Percentiles rank a stretch among this genome's conserved stretches.
Conservation (phyloP, 495 filamentous ascomycete genomes). For the Hypoxylon cercidicola region DNA sequence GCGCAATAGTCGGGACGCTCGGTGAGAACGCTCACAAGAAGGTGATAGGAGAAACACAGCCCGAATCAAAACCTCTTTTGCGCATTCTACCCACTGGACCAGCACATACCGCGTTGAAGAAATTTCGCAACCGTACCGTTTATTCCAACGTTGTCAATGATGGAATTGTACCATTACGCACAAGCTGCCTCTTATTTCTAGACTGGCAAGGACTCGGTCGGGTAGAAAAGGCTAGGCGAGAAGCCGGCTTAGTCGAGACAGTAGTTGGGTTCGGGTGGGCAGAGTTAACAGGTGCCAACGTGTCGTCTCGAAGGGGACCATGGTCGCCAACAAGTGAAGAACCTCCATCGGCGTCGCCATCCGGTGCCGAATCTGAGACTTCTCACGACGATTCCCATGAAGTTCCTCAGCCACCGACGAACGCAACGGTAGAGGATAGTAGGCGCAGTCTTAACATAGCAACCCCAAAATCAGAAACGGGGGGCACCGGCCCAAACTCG, state of each 20-base stretch:
- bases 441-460: slow-evolving; percentile 56
- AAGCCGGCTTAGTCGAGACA: slow-evolving; percentile 90
- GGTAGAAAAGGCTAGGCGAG: slow-evolving; percentile 93
- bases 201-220: slow-evolving; percentile 95
- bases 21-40: slow-evolving; percentile 71
- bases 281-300: slow-evolving; percentile 84
- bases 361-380: slow-evolving; percentile 29
- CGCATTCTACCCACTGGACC: slow-evolving; percentile 93
- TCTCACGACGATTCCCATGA: slow-evolving; percentile 50
- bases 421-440: slow-evolving; percentile 66
- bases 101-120: slow-evolving; percentile 84
- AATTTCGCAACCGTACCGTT: slow-evolving; percentile 89
- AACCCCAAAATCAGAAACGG: slow-evolving; percentile 33
- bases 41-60: slow-evolving; percentile 72
- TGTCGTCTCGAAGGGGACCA: slow-evolving; percentile 48
- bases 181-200: slow-evolving; percentile 94
- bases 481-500: slow-evolving; percentile 34
- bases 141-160: slow-evolving; percentile 99
- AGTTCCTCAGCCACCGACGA: slow-evolving; percentile 69
- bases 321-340: slow-evolving; percentile 48
- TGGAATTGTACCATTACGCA: slow-evolving; percentile 93
- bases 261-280: slow-evolving; percentile 95
- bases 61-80: slow-evolving; percentile 86
- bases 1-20: slow-evolving; percentile 81
- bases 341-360: slow-evolving; percentile 28